Base-by-base conservation (phyloP, 2,329 filamentous ascomycete genomes). In the Neophaeococcomyces aloes region DNA sequence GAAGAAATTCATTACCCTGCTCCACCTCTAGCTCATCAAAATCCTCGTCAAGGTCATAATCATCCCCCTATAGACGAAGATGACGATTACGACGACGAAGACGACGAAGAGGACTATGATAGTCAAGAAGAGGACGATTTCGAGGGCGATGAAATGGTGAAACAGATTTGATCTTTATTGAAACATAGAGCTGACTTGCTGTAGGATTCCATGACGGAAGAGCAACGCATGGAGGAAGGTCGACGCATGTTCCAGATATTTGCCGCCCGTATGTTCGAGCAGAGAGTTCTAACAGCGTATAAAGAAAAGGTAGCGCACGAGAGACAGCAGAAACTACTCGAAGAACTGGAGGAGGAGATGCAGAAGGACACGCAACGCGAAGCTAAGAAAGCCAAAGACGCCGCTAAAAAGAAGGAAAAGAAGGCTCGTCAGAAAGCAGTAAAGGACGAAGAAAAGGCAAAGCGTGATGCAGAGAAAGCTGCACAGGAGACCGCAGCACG, bases 161-260 rank as follows among this genome's bases (percentile, higher is more conserved):
- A 61, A 47, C 17, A 44, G 39, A 38, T 38, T 21, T 23, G 38
- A 40, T 47, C 23, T 19, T 31, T 32, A 31, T 21, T 25, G 35
- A 17, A 44, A 52, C 51, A 39, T 51, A 48, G 52, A 60, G 59
- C 68, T 70, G 59, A 65, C 57, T 48, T 52, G 36, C 47, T 50
- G 48, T 66, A 96, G 89, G 88, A 94, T 61, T 79, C 83, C 52
- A 91, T 96, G 86, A 95, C 87, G 40, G 89, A 96, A 69, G 86
- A 94, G 67, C 88, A 96, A 70, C 84, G 91, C 49, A 96, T 98
- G 91, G 88, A 96, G 63, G 91, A 98, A 70, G 91, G 91, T 48
- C 79, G 91, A 45, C 77, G 89, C 55, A 98, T 98, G 91, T 98
- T 98, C 61, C 91, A 98, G 63, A 96, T 98, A 62, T 98, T 98